Base-by-base conservation (phyloP, 306 rosid genomes). In the Casuarina cunninghamiana region DNA sequence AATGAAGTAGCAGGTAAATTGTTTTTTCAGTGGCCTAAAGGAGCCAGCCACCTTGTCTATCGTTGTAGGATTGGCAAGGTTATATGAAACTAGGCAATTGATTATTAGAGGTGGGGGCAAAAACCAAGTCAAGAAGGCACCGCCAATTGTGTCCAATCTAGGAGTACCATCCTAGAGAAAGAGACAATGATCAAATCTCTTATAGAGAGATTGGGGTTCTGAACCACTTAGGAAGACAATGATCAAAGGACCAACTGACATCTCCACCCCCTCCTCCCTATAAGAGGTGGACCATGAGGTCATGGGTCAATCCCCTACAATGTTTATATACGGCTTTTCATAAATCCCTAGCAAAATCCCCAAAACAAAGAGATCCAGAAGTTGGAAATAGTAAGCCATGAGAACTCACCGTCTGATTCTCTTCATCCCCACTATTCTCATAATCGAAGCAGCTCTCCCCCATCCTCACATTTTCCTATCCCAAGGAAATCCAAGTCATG, bases 341-440 rank as follows among this genome's bases (percentile, higher is more conserved):
- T 7, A 62, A 19, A 62, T 32, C 3, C 41, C 43, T 35, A 61
- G n/a, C 12, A 2, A 61, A 12, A 32, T 4, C 68, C 19, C 44
- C 15, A 6, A 62, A 62, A 13, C 9, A 62, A 4, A 62, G 11
- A 11, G 2, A 35, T 62, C 13, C 67, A 4, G 17, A 12, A 71
- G 50, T 75, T 69, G 16, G 38, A 7, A 43, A 35, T 39, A 68
- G 62, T 17, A 16, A 3, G 66, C 1, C 10, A 39, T 43, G 61
- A 38, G 67, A 81, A 80, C 91, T 78, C 78, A 93, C 97, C 10
- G 91, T 93, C 75, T 75, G 83, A 69, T 86, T 88, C 76, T 88
- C 98, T 79, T 89, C 97, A 71, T 87, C 93, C 69, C 77, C 94
- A 63, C 70, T 73, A 50, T 75, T 50, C 37, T 88, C 98, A 26